Conservation (phyloP, 768 basidiomycete species). For the Hypholoma sublateritium region DNA sequence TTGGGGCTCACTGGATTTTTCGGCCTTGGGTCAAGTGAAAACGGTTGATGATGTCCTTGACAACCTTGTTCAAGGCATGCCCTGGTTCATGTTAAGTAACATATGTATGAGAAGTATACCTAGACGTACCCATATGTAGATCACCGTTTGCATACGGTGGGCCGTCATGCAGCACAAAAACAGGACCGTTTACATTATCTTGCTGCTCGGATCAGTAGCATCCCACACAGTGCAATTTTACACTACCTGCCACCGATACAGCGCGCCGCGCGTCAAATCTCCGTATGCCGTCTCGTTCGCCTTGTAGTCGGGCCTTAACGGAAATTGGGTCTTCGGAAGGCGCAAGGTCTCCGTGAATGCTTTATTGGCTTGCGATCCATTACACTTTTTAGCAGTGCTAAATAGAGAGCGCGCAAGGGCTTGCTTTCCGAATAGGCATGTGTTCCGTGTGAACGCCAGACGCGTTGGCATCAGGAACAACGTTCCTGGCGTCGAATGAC, state of each 20-base stretch:
- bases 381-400: conserved; percentile 1
- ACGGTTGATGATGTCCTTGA: conserved; percentile 95
- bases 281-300: conserved; percentile 60
- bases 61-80: conserved; percentile 92
- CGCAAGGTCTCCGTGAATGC: conserved; percentile 60
- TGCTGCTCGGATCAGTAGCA: conserved; percentile 39
- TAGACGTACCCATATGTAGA: conserved; percentile 81
- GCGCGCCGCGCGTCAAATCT: conserved; percentile 62
- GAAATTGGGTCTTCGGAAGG: conserved; percentile 81
- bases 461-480: conserved; percentile 16
- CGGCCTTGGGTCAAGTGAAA: conserved; percentile 78
- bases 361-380: conserved; percentile 29
- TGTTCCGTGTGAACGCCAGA: conserved; percentile 15
- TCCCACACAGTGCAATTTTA: conserved; percentile 2
- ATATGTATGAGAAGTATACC: background rate
- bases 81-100: conserved; percentile 45
- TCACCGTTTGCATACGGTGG: conserved; percentile 98
- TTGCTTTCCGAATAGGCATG: conserved; percentile 10
- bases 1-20: conserved; percentile 69
- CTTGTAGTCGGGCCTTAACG: conserved; percentile 67
- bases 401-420: conserved; percentile 14
- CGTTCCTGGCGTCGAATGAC: background rate
- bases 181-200: conserved; percentile 60
- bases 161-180: conserved; percentile 91
- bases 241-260: conserved; percentile 78